Base-by-base conservation (phyloP, 371 early-diverging fungal species). In the Apophysomyces elegans region DNA sequence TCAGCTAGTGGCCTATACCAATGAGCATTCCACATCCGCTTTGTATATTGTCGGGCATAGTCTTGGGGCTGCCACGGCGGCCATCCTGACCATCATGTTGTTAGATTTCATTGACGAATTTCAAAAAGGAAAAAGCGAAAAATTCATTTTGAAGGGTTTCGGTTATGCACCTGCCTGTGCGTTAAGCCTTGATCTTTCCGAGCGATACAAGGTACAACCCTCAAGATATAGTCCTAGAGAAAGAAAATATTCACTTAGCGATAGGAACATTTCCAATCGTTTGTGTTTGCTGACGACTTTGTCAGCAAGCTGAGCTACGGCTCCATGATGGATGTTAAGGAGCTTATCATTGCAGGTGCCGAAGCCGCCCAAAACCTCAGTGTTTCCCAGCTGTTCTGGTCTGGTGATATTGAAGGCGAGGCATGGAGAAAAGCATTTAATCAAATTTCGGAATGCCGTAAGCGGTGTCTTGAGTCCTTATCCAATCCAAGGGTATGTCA, bases 31-130 rank as follows among this genome's bases (percentile, higher is more conserved):
- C 11, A 78, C 88, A 1, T 76, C 80, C 1, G 79, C 80, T 0
- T 72, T 90, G n/a, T 77, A 85, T 60, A 86, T 95, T 69, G 89
- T 91, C 4, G 95, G 95, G 0, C 95, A 95, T 61, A 92, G 92
- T 60, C 74, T 95, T 6, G 95, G 95, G n/a, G 95, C 84, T 1
- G 88, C 89, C 4, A 89, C 94, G 0, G 93, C 93, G 0, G 83
- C 93, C 5, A 75, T 95, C 8, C 65, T 94, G 65, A 90, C 93
- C 0, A 90, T 94, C 63, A 90, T 95, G 86, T 62, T 94, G 7
- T 72, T 80, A 13, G 88, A 90, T 50, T 85, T 86, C 45, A 77
- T 86, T 5, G 78, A 85, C 36, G 86, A 86, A 64, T 84, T 87
- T 50, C 74, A 71, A 35, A 73, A 79, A 21, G 68, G 70, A 18